Conservation (phyloP, 1,284 basidiomycete genomes). For the Fomitopsis betulina region DNA sequence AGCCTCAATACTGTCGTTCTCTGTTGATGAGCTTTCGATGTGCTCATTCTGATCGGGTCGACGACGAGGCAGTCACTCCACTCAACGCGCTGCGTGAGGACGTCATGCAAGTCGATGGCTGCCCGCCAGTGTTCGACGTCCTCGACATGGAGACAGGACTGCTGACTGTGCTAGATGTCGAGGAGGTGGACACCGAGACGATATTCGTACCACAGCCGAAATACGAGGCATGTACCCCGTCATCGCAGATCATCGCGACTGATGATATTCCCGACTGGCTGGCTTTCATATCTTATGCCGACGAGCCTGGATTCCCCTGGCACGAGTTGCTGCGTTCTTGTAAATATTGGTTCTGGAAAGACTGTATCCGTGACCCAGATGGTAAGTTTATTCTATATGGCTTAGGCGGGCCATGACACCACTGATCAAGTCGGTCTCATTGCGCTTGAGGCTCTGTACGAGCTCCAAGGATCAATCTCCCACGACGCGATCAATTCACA, state of each 20-base stretch:
- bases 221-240: slow-evolving; percentile 34
- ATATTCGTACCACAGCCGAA: slow-evolving; percentile 14
- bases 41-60: not conserved
- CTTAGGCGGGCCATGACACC: not conserved
- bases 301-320: slow-evolving; percentile 29
- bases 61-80: not conserved
- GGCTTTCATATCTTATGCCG: slow-evolving; percentile 31
- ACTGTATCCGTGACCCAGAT: slow-evolving; percentile 35
- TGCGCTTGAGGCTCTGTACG: not conserved
- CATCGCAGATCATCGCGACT: slow-evolving; percentile 17
- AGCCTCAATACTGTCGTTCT: slow-evolving; percentile 16
- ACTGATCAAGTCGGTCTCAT: slow-evolving; percentile 30
- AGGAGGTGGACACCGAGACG: not conserved
- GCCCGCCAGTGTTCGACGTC: slow-evolving; percentile 1
- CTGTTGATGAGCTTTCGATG: slow-evolving; percentile 4
- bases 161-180: not conserved
- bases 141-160: not conserved
- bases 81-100: not conserved
- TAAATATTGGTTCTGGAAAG: slow-evolving; percentile 31
- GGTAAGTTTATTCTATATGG: slow-evolving; percentile 25
- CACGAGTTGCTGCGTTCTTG: slow-evolving; percentile 10
- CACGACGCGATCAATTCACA: too few relatives aligned
- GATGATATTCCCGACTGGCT: slow-evolving; percentile 5
- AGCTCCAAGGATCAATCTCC: too few relatives aligned
- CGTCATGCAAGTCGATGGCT: not conserved